Percentiles rank a stretch among this genome's conserved stretches.
phyloP scores from a whole-genome alignment of 2,329 filamentous ascomycete genomes.

The Fusarium mexicanum region DNA sequence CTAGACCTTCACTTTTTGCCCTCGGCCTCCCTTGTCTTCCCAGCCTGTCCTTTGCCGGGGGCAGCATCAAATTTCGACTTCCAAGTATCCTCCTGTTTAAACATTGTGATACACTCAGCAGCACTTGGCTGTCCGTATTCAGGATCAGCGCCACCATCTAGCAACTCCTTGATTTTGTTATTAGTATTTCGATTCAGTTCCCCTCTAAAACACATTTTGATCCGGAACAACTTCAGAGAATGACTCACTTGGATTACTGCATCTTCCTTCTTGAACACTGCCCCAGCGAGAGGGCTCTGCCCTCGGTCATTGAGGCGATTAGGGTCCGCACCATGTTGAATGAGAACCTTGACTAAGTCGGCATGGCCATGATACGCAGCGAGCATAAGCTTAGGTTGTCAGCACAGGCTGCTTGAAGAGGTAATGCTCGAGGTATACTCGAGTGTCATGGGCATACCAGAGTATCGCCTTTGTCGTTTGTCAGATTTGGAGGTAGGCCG shows the following conservation, averaged over 20 bases:
- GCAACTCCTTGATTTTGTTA: constrained; percentile 49
- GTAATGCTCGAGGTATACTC: neutral
- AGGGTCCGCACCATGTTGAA: constrained; percentile 71
- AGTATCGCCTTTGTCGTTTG: constrained; percentile 78
- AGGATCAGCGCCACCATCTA: constrained; percentile 65
- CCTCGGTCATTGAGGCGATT: constrained; percentile 74
- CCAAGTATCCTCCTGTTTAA: constrained; percentile 63
- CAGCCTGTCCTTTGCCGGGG: constrained; percentile 53
- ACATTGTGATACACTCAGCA: constrained; percentile 59
- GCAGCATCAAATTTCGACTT: constrained; percentile 59
- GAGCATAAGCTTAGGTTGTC: constrained; percentile 69
- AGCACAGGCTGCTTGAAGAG: neutral
- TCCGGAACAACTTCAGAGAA: no score
- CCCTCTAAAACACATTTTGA: neutral
- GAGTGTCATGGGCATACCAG: constrained; percentile 58
- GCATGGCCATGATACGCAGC: constrained; percentile 75
- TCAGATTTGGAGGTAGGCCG: constrained; percentile 75
- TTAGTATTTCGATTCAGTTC: neutral
- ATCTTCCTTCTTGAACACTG: constrained; percentile 76
- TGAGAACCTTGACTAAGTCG: constrained; percentile 66
- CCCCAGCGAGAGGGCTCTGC: constrained; percentile 75
- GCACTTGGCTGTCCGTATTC: constrained; percentile 62
- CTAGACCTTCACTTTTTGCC: neutral
- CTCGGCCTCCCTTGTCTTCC: neutral
- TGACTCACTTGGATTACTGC: constrained; percentile 66